Percentiles rank a stretch among this genome's conserved stretches.
phyloP scores from a whole-genome alignment of 2,329 filamentous ascomycete genomes.

The Beauveria australis region DNA sequence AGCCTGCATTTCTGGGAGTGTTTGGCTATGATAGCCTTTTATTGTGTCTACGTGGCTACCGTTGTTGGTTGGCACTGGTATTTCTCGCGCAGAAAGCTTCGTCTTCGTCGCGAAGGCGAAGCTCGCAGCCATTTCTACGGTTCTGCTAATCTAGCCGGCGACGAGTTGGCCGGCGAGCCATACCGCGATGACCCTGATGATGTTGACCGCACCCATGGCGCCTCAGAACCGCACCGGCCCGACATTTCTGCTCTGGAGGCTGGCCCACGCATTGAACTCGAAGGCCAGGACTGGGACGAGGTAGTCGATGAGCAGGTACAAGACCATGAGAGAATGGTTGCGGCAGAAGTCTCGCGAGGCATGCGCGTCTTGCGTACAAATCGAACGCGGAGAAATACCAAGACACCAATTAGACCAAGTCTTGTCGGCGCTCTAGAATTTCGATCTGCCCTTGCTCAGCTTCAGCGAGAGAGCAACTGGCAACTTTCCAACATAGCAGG shows the following conservation, averaged over 20 bases:
- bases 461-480: constrained; percentile 74
- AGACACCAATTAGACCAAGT: constrained; percentile 85
- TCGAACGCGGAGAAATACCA: constrained; percentile 59
- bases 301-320: constrained; percentile 39
- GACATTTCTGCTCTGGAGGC: constrained; percentile 38
- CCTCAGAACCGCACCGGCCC: constrained; percentile 12
- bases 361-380: constrained; percentile 77
- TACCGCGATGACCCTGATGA: constrained; percentile 55
- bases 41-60: constrained; percentile 77
- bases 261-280: constrained; percentile 40
- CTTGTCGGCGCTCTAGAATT: constrained; percentile 92
- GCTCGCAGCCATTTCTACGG: constrained; percentile 68
- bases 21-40: constrained; percentile 80
- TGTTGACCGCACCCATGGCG: constrained; percentile 16
- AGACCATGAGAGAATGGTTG: constrained; percentile 54
- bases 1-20: constrained; percentile 84
- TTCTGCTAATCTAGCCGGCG: constrained; percentile 34
- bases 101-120: constrained; percentile 58
- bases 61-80: constrained; percentile 94
- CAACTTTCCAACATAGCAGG: constrained; percentile 60
- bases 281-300: constrained; percentile 29
- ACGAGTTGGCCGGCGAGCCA: constrained; percentile 45
- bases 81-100: constrained; percentile 51
- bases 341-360: constrained; percentile 80
- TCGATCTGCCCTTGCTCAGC: constrained; percentile 76